These are phyloP conservation scores for Talaromyces nanjingensis DNA, from an alignment of 495 filamentous ascomycete species.

Conservation along the genomic window DNA sequence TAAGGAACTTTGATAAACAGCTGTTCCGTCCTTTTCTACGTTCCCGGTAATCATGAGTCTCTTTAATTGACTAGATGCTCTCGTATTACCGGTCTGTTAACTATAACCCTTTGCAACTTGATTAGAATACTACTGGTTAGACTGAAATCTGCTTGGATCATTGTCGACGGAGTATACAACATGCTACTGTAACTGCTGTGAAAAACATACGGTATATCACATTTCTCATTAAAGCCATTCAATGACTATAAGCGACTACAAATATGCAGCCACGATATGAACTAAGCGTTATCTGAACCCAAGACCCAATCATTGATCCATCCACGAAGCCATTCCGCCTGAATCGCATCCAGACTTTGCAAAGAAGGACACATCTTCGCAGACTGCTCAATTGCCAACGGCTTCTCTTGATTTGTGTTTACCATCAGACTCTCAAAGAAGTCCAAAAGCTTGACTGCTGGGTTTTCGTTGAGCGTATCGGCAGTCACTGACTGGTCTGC, in stretches of 20 bases:
- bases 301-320: constrained; percentile 8
- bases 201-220: not conserved
- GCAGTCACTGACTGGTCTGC: not conserved
- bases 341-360: constrained; percentile 1
- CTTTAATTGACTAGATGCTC: not conserved
- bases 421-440: constrained; percentile 1
- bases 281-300: not conserved
- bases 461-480: not conserved
- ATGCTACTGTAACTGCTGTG: not conserved
- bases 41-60: not conserved
- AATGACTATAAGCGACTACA: not conserved
- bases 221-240: not conserved
- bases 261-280: not conserved
- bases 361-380: not conserved
- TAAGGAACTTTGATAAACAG: too few species aligned
- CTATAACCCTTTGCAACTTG: too few species aligned
- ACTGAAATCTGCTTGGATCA: not conserved
- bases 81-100: not conserved
- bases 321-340: constrained; percentile 1
- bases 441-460: constrained; percentile 4
- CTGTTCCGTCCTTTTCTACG: too few species aligned
- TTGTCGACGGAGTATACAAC: not conserved
- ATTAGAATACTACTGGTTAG: not conserved
- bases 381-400: not conserved
- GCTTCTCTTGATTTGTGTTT: not conserved